Evolutionary conservation across 164 flowering plant genomes (phyloP).

Genomic region (Pachysandra terminalis): DNA sequence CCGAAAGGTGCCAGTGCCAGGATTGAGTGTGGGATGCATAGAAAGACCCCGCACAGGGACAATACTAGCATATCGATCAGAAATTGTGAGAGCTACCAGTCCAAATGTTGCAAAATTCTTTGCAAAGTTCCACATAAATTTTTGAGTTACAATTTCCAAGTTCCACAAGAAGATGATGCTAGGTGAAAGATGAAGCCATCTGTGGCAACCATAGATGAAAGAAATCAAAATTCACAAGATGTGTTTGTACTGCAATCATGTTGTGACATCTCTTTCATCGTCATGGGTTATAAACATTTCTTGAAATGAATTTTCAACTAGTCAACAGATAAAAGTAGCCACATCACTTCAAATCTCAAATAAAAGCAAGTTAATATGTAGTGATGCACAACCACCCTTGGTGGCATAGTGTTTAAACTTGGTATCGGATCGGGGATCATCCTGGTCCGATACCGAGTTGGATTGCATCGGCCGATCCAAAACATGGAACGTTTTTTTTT

Average conservation of each 20-base stretch:
- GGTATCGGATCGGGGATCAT: no score
- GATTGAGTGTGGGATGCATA: slow-evolving; percentile 83
- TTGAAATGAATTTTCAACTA: background rate
- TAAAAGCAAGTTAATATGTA: no score
- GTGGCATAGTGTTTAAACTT: no score
- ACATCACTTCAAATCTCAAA: no score
- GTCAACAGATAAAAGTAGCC: no score
- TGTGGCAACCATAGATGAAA: slow-evolving; percentile 7
- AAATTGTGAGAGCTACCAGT: slow-evolving; percentile 54
- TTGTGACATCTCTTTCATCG: background rate
- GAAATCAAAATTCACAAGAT: background rate
- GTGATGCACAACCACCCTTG: no score
- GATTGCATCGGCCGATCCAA: no score
- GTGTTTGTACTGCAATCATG: background rate
- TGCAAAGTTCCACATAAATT: slow-evolving; percentile 40
- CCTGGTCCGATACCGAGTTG: no score
- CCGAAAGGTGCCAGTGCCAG: slow-evolving; percentile 20
- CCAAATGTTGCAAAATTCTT: slow-evolving; percentile 55
- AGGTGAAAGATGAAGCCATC: slow-evolving; percentile 16
- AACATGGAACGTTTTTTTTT: no score
- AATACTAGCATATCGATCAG: slow-evolving; percentile 64
- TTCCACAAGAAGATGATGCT: slow-evolving; percentile 6
- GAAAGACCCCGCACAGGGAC: slow-evolving; percentile 63
- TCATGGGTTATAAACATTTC: background rate
- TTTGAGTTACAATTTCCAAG: slow-evolving; percentile 40